Base-by-base conservation (phyloP, 75 land plant species). In the Ceratopteris richardii region DNA sequence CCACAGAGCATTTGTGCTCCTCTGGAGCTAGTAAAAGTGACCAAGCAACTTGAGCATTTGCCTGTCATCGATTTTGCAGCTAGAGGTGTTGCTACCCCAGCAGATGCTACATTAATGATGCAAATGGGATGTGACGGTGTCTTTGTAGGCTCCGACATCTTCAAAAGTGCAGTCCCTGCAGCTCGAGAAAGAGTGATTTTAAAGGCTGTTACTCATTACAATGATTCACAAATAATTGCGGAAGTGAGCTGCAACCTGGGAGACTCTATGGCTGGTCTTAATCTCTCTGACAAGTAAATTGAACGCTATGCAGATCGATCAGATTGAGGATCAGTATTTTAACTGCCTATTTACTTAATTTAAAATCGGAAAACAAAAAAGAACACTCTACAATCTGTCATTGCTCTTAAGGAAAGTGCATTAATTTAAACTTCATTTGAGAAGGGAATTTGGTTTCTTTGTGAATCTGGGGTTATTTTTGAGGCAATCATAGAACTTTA, bases 101-200 rank as follows among this genome's bases (percentile, higher is more conserved):
- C 85, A 0, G 87, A 84, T 56, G 87, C 85, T 0, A 85, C 82
- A 14, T 21, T 84, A 66, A 77, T 84, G 87, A 77, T 81, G 81
- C 87, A 81, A 54, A 55, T 84, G 31, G 88, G 88, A 0, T 84
- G 88, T 33, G 88, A 85, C 54, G 86, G 88, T 0, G 80, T 85
- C 42, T 72, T 82, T 24, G 68, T 85, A 13, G 88, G 82, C 1
- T 57, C 79, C 0, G 76, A 71, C 5, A 72, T 82, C 18, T 75
- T 82, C 40, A 61, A 57, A 14, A 57, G 60, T 39, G 36, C 62
- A 10, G 76, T 82, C 58, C 82, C 88, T 0, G 68, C 58, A 19
- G 62, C 59, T 46, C 65, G 74, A 0, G 79, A 77, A 19, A 52
- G 74, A 50, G 86, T 77, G 0, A 78, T 85, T 48, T 82, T 82